Evolutionary conservation across 2,329 filamentous ascomycete genomes (phyloP).

Genomic region (Rhinocladiella similis): DNA sequence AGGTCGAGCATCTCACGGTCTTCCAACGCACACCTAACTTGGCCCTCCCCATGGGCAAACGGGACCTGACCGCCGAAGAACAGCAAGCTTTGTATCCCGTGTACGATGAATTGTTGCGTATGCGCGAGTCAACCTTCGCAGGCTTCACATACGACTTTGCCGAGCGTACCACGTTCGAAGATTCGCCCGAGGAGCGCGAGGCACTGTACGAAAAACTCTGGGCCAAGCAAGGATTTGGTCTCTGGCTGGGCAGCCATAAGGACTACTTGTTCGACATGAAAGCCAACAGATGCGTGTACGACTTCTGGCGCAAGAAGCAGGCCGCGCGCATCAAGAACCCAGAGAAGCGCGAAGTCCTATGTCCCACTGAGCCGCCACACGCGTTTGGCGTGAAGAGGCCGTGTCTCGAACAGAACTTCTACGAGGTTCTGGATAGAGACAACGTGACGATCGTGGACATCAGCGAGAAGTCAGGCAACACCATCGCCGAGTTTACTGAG

Average conservation of each 20-base stretch:
- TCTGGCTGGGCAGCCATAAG: slow-evolving; percentile 53
- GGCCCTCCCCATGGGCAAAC: slow-evolving; percentile 61
- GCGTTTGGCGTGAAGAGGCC: slow-evolving; percentile 57
- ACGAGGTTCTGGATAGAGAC: slow-evolving; percentile 48
- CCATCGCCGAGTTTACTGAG: slow-evolving; percentile 43
- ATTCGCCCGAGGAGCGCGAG: slow-evolving; percentile 36
- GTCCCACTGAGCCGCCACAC: slow-evolving; percentile 53
- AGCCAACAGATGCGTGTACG: slow-evolving; percentile 55
- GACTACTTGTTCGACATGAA: slow-evolving; percentile 46
- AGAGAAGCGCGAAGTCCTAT: slow-evolving; percentile 52
- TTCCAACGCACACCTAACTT: slow-evolving; percentile 68
- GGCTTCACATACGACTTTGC: slow-evolving; percentile 59
- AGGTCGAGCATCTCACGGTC: slow-evolving; percentile 50
- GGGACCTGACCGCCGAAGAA: slow-evolving; percentile 45
- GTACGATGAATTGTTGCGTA: slow-evolving; percentile 21
- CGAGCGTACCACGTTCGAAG: slow-evolving; percentile 50
- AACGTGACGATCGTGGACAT: slow-evolving; percentile 51
- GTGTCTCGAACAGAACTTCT: slow-evolving; percentile 52
- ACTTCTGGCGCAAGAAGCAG: slow-evolving; percentile 57
- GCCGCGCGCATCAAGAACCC: slow-evolving; percentile 54
- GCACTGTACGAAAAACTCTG: slow-evolving; percentile 52
- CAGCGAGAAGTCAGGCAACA: slow-evolving; percentile 39
- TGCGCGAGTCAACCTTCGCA: slow-evolving; percentile 40
- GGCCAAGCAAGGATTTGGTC: slow-evolving; percentile 54
- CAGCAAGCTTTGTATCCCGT: slow-evolving; percentile 41